Conservation (phyloP, 768 basidiomycete species). For the Naganishia vaughanmartiniae region DNA sequence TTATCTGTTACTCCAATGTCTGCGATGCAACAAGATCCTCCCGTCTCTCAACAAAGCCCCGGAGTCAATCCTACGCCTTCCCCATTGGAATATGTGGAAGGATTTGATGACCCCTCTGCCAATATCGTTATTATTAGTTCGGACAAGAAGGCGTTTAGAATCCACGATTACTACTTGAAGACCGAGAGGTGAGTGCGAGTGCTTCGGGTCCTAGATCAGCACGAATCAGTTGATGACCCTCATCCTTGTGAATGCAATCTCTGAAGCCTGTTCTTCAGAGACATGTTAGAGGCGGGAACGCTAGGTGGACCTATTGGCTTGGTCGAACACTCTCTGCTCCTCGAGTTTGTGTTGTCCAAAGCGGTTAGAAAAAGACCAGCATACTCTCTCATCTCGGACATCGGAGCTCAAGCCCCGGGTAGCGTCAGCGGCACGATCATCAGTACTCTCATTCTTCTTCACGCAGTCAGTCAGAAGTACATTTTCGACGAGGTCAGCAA, state of each 20-base stretch:
- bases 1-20: too few relatives aligned
- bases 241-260: neutral
- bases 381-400: too few relatives aligned
- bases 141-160: neutral
- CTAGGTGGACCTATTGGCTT: neutral
- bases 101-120: neutral
- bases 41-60: too few relatives aligned
- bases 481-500: neutral
- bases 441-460: too few relatives aligned
- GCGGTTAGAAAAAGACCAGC: too few relatives aligned
- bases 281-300: neutral
- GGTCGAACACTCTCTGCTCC: neutral
- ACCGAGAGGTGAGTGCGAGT: neutral
- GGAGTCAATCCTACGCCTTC: too few relatives aligned
- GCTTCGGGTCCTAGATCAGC: neutral
- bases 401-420: too few relatives aligned
- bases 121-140: neutral
- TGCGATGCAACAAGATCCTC: too few relatives aligned
- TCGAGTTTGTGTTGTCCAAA: too few relatives aligned
- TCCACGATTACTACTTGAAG: neutral
- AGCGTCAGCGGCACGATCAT: too few relatives aligned
- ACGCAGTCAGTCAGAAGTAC: neutral
- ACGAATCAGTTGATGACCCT: neutral
- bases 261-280: neutral
- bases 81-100: neutral